Percentiles rank a stretch among this genome's conserved stretches.
phyloP scores from a whole-genome alignment of 2,329 filamentous ascomycete species.

The Cryphonectria japonica region DNA sequence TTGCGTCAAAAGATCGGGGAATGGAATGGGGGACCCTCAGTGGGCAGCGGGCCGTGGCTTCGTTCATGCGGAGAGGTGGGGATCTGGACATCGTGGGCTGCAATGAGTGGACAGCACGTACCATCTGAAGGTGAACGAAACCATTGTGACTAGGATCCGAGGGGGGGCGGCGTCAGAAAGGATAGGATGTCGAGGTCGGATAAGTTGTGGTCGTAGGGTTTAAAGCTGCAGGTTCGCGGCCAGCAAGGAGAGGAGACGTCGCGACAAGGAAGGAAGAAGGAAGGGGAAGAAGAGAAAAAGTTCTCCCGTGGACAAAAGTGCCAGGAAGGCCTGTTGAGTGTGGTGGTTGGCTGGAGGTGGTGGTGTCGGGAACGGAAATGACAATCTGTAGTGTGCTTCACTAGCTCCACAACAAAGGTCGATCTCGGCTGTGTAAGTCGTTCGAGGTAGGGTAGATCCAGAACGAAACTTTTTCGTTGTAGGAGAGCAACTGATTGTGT shows the following conservation, averaged over 20 bases:
- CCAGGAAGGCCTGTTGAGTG: not conserved
- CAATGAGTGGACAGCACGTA: conserved; percentile 22
- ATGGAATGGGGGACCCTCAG: conserved; percentile 17
- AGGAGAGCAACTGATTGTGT: not conserved
- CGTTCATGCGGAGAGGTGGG: conserved; percentile 20
- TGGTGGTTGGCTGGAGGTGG: not conserved
- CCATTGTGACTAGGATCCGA: conserved; percentile 22
- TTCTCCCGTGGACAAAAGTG: not conserved
- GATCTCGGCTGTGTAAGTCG: conserved; percentile 2
- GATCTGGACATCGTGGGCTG: conserved; percentile 13
- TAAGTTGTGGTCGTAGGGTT: not conserved
- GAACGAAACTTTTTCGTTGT: not conserved
- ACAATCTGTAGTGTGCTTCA: conserved; percentile 2
- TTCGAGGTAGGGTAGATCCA: not conserved
- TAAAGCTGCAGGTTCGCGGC: not conserved
- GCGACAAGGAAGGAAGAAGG: not conserved
- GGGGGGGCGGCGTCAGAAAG: not conserved
- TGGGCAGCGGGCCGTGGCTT: conserved; percentile 11
- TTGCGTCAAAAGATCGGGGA: conserved; percentile 10
- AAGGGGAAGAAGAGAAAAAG: not conserved
- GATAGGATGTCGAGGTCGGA: conserved; percentile 1
- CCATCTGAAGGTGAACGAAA: conserved; percentile 30
- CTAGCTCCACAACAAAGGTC: conserved; percentile 6
- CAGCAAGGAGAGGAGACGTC: not conserved
- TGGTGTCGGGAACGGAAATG: conserved; percentile 1